phyloP scores from a whole-genome alignment of 768 basidiomycete genomes.

The Termitomyces sp. region DNA sequence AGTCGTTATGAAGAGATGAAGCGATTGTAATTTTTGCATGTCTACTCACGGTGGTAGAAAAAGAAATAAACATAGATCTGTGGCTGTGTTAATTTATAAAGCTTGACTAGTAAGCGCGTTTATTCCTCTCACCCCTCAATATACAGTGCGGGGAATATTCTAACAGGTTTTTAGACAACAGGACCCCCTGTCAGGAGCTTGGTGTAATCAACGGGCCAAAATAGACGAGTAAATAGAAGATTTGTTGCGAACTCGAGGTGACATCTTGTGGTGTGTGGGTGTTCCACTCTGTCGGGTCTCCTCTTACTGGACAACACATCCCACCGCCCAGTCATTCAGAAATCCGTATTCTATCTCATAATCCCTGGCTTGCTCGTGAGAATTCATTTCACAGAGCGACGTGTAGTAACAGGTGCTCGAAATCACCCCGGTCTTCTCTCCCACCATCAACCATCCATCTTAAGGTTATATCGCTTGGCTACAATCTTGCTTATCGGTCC shows the following conservation, averaged over 20 bases:
- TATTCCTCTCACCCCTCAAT: background rate
- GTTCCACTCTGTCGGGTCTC: constrained; percentile 40
- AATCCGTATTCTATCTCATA: constrained; percentile 5
- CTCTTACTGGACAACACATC: constrained; percentile 20
- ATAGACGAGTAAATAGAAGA: background rate
- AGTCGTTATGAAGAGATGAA: background rate
- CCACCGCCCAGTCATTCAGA: constrained; percentile 10
- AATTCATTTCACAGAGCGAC: constrained; percentile 16
- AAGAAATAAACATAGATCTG: background rate
- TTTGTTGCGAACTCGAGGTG: constrained; percentile 5
- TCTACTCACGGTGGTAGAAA: background rate
- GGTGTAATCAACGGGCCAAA: background rate
- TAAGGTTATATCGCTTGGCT: constrained; percentile 8
- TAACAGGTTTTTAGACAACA: background rate
- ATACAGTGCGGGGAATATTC: background rate
- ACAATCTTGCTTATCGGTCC: constrained; percentile 1
- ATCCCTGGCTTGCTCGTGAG: constrained; percentile 14
- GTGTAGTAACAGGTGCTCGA: constrained; percentile 3
- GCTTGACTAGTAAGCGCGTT: background rate
- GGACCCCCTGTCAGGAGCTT: background rate
- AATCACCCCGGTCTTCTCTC: constrained; percentile 10
- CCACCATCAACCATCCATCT: constrained; percentile 8
- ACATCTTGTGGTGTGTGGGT: constrained; percentile 22
- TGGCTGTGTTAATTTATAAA: constrained; percentile 17
- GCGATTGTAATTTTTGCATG: background rate